Evolutionary conservation across 208 protist species (phyloP), one percentile per base, ranked within the genome.

Genomic region (Leishmania martiniquensis): DNA sequence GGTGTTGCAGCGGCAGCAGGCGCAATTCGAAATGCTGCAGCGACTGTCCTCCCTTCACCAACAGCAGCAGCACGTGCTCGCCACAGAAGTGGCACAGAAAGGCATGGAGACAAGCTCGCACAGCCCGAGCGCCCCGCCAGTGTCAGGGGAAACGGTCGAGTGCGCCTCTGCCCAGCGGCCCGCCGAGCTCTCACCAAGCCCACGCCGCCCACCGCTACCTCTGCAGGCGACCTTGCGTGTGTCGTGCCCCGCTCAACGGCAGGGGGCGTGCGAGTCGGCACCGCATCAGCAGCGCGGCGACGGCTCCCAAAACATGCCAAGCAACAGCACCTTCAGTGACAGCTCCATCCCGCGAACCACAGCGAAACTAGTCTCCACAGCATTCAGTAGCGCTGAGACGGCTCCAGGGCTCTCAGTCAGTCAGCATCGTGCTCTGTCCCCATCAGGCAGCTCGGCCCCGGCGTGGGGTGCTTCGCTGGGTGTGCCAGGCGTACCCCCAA

Each of bases 1-100:
- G 22, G 82, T 93, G 47, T 75, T 93, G 62, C 76, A 79, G 65
- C 81, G 80, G 68, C 86, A 93, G 75, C 80, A 80, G 72, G 83
- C 81, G 65, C 81, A 92, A 63, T 69, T 82, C 5, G 77, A 78
- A 66, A n/a, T 79, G 66, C 78, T 81, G 78, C 83, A 84, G 55
- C 67, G 63, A 37, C 57, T 76, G 22, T 65, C 68, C 2, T 39
- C 67, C 29, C 39, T 78, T 47, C 63, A 80, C 22, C 77, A 87
- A 65, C 69, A 83, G 63, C 72, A 66, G 29, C 80, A 75, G 44
- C 4, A 39, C 7, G 10, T 29, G 67, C 20, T 34, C 9, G 65
- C 72, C 54, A 3, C 57, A 62, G 52, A 45, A n/a, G 29, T 17
- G 39, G n/a, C 29, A 29, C 29, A 29, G 17, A 25, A 32, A 49